phyloP scores from a whole-genome alignment of 352 stramenopile species.

The Thraustochytrium sp. region DNA sequence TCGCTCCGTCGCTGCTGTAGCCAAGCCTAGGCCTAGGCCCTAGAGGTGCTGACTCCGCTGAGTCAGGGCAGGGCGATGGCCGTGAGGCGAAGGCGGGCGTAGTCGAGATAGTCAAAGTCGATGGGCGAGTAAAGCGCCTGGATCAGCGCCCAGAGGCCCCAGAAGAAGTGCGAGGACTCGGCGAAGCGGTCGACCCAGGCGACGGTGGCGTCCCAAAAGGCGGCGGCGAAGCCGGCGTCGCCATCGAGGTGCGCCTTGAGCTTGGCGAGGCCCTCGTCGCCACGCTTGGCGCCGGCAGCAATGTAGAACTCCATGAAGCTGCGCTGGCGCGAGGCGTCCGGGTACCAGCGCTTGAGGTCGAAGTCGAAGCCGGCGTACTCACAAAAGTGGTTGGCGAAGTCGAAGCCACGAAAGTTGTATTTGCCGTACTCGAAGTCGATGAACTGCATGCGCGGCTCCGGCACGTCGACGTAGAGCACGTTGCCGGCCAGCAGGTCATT shows the following conservation, averaged over 20 bases:
- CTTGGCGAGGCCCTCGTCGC: background rate
- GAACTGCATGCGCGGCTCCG: conserved; percentile 72
- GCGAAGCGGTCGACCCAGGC: conserved; percentile 59
- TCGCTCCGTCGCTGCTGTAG: too few species aligned
- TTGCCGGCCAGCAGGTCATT: conserved; percentile 88
- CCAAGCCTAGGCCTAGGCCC: too few species aligned
- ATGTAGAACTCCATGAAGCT: conserved; percentile 78
- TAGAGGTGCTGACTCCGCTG: too few species aligned
- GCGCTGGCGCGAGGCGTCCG: conserved; percentile 67
- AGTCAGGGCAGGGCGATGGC: background rate
- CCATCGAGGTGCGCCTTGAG: background rate
- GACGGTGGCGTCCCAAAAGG: background rate
- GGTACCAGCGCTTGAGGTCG: conserved; percentile 69
- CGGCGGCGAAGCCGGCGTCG: conserved; percentile 40
- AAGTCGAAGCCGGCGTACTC: conserved; percentile 87
- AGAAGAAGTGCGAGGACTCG: conserved; percentile 81
- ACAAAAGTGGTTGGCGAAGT: conserved; percentile 90
- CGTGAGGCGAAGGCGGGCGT: conserved; percentile 54
- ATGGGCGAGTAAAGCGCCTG: conserved; percentile 78
- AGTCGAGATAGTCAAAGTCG: conserved; percentile 83
- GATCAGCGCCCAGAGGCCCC: conserved; percentile 85
- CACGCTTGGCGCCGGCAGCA: background rate
- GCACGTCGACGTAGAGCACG: conserved; percentile 61
- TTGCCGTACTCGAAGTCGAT: conserved; percentile 91
- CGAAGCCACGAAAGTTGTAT: conserved; percentile 84